Conservation (phyloP, 2,329 filamentous ascomycete species). For the Chalaropsis ovoidea region DNA sequence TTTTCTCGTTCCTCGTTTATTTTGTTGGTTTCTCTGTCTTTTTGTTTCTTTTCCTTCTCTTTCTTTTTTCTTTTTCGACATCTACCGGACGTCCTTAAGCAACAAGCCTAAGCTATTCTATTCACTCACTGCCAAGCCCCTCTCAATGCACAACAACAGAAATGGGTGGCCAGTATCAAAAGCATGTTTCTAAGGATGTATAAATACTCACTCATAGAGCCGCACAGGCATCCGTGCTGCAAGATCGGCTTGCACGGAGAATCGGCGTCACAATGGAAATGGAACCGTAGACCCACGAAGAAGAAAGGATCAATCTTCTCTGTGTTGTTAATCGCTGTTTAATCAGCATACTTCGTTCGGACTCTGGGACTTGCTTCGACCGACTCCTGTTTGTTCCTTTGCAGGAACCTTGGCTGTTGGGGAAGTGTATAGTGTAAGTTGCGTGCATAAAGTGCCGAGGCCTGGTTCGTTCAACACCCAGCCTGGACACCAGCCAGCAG, state of each 20-base stretch:
- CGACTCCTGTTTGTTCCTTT: not conserved
- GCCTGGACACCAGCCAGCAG: not conserved
- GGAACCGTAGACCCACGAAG: not conserved
- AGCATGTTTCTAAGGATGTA: not conserved
- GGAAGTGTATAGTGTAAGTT: not conserved
- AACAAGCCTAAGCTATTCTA: not conserved
- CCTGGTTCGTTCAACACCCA: not conserved
- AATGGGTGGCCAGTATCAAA: not conserved
- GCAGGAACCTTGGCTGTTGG: not conserved
- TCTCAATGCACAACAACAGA: not conserved
- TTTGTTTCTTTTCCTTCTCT: not conserved
- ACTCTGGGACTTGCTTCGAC: not conserved
- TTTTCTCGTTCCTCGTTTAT: too few relatives aligned
- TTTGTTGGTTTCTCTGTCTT: too few relatives aligned
- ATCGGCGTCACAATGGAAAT: not conserved
- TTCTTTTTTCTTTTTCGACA: not conserved
- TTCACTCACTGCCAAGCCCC: not conserved
- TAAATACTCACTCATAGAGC: not conserved
- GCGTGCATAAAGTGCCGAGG: not conserved
- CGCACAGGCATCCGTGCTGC: not conserved
- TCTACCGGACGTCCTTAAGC: too few relatives aligned
- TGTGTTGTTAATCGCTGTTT: not conserved
- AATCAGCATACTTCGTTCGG: not conserved
- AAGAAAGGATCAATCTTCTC: slow-evolving; percentile 8
- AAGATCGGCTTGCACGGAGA: not conserved